Percentiles rank a stretch among this genome's conserved stretches.
Evolutionary conservation across 2,329 filamentous ascomycete species (phyloP).

Genomic region (Aspergillus phoenicis): DNA sequence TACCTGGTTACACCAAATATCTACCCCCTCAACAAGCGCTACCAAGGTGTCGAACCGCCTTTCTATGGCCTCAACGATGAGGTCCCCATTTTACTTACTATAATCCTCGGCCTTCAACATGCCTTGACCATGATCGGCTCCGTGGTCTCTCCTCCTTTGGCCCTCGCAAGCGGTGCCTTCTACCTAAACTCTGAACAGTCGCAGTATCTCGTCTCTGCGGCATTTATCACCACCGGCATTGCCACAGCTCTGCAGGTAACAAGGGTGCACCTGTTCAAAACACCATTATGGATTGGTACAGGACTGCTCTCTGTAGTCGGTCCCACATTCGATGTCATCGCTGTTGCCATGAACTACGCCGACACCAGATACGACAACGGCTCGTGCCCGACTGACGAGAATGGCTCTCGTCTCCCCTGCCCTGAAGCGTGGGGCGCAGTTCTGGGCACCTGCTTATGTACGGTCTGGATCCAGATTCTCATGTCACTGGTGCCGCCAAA

Average conservation of each 20-base stretch:
- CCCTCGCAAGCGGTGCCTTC: constrained; percentile 64
- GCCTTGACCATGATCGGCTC: constrained; percentile 74
- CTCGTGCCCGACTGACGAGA: constrained; percentile 61
- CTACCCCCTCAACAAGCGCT: constrained; percentile 53
- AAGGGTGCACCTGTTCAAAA: constrained; percentile 70
- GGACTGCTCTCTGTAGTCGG: constrained; percentile 79
- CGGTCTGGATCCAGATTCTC: constrained; percentile 69
- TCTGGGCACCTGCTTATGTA: constrained; percentile 68
- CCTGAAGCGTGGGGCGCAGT: constrained; percentile 76
- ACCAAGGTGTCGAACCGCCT: constrained; percentile 60
- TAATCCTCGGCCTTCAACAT: constrained; percentile 79
- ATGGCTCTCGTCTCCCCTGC: constrained; percentile 71
- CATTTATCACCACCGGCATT: constrained; percentile 76
- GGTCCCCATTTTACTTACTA: constrained; percentile 73
- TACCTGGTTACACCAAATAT: constrained; percentile 59
- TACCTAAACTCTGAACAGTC: constrained; percentile 64
- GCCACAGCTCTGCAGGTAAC: constrained; percentile 77
- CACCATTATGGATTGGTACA: constrained; percentile 76
- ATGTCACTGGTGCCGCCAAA: constrained; percentile 74
- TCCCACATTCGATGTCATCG: constrained; percentile 75
- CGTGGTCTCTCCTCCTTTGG: constrained; percentile 76
- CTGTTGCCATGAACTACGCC: constrained; percentile 69
- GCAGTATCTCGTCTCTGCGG: constrained; percentile 78
- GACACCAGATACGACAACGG: constrained; percentile 76
- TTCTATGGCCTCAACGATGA: constrained; percentile 83